Base-by-base conservation (phyloP, 768 basidiomycete species). In the Lactarius vividus region DNA sequence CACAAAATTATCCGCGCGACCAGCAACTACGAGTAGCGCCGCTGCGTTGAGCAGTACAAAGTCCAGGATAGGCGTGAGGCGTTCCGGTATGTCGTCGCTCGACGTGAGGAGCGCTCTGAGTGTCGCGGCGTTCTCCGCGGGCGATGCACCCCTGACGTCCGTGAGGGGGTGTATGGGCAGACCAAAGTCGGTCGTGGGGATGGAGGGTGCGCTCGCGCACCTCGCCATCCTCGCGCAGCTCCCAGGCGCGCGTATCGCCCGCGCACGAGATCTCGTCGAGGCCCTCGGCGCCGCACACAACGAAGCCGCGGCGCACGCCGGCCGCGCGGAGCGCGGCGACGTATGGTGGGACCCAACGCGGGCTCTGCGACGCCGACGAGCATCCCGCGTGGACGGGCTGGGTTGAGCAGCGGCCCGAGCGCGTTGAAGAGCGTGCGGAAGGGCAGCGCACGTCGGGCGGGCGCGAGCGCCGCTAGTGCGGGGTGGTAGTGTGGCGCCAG, bases 391-490 rank as follows among this genome's bases (percentile, higher is more conserved):
- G 97, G 96, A 10, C 81, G 78, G 0, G 92, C 88, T 2, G 96
- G 97, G 77, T 96, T 98, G 77, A 96, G 89, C 44, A 98, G 83
- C 0, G 96, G 97, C 0, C 97, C 96, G 37, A 98, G 82, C 65
- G 95, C 79, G 77, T 99, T 98, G 84, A 97, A 98, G 80, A 99
- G 88, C 10, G 96, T 98, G 55, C 95, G 89, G 80, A 96, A 98
- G 55, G 94, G 94, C 61, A 98, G 85, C 0, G 86, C 79, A 72
- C 89, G 91, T 62, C 96, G 89, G 73, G 89, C 85, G 0, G 96
- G 94, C 0, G 89, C 90, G 69, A 98, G 82, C 63, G 83, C 78
- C 6, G 90, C 92, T 56, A 98, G 82, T 0, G 89, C 76, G 1
- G 96, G 96, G 76, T 98, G 95, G 77, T 94, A 98, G 74, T 96